These are phyloP conservation scores for Pleurotus tuoliensis DNA, from an alignment of 768 basidiomycete species.

Conservation along the genomic window DNA sequence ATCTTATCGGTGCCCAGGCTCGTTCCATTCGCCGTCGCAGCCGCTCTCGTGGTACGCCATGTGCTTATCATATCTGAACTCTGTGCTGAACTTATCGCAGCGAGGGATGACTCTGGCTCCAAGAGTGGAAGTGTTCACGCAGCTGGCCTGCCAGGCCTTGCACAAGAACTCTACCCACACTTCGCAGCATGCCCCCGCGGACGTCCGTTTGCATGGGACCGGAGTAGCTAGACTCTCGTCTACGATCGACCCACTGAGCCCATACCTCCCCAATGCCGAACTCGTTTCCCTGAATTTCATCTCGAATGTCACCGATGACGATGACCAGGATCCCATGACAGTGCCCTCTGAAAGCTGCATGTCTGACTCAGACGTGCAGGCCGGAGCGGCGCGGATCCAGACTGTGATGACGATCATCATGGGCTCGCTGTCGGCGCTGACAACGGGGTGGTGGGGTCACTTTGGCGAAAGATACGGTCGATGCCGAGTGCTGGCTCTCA, in stretches of 20 bases:
- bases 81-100: conserved; percentile 31
- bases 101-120: conserved; percentile 83
- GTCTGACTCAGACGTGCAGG: conserved; percentile 57
- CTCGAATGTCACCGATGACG: conserved; percentile 17
- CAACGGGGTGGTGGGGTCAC: conserved; percentile 88
- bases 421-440: conserved; percentile 79
- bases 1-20: conserved; percentile 45
- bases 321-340: conserved; percentile 30
- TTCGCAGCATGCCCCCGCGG: conserved; percentile 9
- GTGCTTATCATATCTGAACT: not conserved
- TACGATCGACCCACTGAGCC: conserved; percentile 11
- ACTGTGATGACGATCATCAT: conserved; percentile 73
- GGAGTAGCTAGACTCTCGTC: conserved; percentile 24
- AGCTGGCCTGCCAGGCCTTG: conserved; percentile 65
- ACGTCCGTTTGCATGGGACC: conserved; percentile 16
- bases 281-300: conserved; percentile 6
- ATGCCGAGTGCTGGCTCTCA: conserved; percentile 69
- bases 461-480: conserved; percentile 79
- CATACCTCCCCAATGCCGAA: conserved; percentile 9
- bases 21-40: conserved; percentile 68
- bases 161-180: conserved; percentile 42
- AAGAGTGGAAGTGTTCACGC: conserved; percentile 76
- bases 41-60: conserved; percentile 60
- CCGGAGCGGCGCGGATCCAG: conserved; percentile 68
- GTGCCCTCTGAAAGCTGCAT: conserved; percentile 35